Base-by-base conservation (phyloP, 805 yeast species). In the Brettanomyces anomalus region DNA sequence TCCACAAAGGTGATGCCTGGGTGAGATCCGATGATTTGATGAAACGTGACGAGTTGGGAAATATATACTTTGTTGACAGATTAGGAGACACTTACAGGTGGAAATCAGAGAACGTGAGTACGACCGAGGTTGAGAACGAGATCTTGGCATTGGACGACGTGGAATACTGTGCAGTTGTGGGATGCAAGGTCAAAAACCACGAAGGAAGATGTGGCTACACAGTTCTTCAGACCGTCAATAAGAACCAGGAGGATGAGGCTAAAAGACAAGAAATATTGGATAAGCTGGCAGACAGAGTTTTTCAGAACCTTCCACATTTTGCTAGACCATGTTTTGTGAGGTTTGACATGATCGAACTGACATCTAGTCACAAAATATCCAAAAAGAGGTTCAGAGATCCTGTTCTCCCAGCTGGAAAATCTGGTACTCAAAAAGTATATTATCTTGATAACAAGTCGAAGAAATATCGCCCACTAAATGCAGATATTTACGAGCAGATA, bases 201-300 rank as follows among this genome's bases (percentile, higher is more conserved):
- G 97, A 89, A 62, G 97, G 97, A 33, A 74, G 96, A 53, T 95
- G 96, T 13, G 97, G 97, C 0, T 85, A 83, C 60, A 95, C 93
- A 0, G 81, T 86, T 2, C 56, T 88, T 11, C 80, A 81, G 54
- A 72, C 79, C 0, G 24, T 14, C 3, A 38, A 45, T 14, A 71
- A 70, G 14, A 49, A 50, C 8, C 40, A 58, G 2, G 57, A 60
- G 6, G 49, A 51, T 7, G 50, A 49, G 15, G 41, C 28, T 5
- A 66, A 61, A 10, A 51, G 57, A 16, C 45, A 47, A 10, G 49
- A 55, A 13, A 56, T 77, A 3, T 60, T 79, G 39, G 52, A 63
- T 5, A 60, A 60, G 11, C 47, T 77, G 33, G 64, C 73, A 8
- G 35, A 48, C 24, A 55, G 60, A 37, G 57, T 72, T 28, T 54